Evolutionary conservation across 2,329 filamentous ascomycete species (phyloP).

Genomic region (Fonsecaea pugnacius): DNA sequence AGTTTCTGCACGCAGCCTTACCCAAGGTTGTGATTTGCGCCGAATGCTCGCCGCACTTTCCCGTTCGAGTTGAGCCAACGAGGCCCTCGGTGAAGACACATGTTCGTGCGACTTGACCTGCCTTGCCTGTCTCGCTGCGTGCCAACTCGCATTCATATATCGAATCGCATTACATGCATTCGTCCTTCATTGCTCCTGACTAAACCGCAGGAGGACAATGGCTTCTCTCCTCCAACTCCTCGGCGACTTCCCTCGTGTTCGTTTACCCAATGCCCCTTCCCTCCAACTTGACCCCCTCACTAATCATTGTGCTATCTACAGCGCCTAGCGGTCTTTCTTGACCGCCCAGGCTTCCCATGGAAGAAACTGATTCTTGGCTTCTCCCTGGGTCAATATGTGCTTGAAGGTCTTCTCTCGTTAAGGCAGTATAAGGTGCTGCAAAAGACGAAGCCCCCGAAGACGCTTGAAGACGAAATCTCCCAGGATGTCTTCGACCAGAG

Average conservation of each 20-base stretch:
- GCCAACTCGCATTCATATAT: constrained; percentile 2
- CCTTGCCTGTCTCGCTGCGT: not conserved
- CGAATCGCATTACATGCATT: constrained; percentile 9
- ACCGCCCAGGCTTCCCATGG: constrained; percentile 94
- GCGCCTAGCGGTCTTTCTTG: constrained; percentile 80
- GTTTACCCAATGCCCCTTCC: constrained; percentile 13
- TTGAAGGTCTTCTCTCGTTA: constrained; percentile 86
- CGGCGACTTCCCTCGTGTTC: constrained; percentile 38
- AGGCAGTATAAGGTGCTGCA: constrained; percentile 89
- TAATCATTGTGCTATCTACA: constrained; percentile 39
- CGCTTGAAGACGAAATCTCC: constrained; percentile 84
- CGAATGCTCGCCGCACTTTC: constrained; percentile 29
- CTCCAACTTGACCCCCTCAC: constrained; percentile 11
- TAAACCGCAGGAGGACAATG: constrained; percentile 28
- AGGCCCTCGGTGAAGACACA: not conserved
- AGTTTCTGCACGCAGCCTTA: constrained; percentile 5
- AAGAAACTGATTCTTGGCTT: constrained; percentile 95
- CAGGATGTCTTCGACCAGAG: constrained; percentile 92
- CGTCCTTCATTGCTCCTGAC: constrained; percentile 4
- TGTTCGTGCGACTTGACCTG: not conserved
- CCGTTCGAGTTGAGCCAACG: constrained; percentile 2
- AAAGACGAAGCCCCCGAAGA: constrained; percentile 77
- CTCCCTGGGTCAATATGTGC: constrained; percentile 84
- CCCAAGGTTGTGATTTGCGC: not conserved
- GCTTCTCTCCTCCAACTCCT: constrained; percentile 36